Percentiles rank a stretch among this genome's conserved stretches.
These are phyloP conservation scores for Parvularia atlantis DNA, from an alignment of 78 protist genomes.

Conservation along the genomic window DNA sequence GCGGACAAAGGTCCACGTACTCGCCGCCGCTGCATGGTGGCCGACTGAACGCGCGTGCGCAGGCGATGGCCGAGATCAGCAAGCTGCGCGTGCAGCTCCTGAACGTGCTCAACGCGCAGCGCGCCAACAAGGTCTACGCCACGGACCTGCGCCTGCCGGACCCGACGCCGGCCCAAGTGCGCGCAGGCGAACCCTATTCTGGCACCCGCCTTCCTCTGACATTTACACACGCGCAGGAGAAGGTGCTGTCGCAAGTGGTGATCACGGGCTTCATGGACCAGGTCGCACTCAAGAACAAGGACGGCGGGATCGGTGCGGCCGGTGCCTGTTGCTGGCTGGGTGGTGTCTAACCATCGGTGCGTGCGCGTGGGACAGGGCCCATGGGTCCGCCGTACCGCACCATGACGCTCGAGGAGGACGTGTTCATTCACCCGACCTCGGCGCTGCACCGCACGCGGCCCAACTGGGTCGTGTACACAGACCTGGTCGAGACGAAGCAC, in stretches of 20 bases:
- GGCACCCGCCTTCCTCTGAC: too few relatives aligned
- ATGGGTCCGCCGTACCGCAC: neutral
- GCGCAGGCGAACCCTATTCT: too few relatives aligned
- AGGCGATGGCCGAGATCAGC: constrained; percentile 19
- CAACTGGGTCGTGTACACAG: neutral
- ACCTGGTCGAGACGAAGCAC: neutral
- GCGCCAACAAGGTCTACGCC: neutral
- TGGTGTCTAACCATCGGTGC: neutral
- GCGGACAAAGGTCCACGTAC: neutral
- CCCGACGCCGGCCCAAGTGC: constrained; percentile 1
- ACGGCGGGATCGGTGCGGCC: neutral
- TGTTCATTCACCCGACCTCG: constrained; percentile 15
- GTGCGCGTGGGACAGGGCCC: neutral
- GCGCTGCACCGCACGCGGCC: neutral
- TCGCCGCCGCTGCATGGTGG: too few relatives aligned
- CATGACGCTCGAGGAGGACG: neutral
- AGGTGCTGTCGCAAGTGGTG: constrained; percentile 5
- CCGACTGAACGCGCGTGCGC: too few relatives aligned
- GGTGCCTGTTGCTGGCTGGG: neutral
- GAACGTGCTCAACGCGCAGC: neutral
- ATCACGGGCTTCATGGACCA: constrained; percentile 19
- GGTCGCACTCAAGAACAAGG: constrained; percentile 10
- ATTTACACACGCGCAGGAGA: too few relatives aligned
- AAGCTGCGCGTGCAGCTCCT: constrained; percentile 30
- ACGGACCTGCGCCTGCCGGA: neutral